Conservation (phyloP, 306 rosid genomes). For the Herpetospermum pedunculosum region DNA sequence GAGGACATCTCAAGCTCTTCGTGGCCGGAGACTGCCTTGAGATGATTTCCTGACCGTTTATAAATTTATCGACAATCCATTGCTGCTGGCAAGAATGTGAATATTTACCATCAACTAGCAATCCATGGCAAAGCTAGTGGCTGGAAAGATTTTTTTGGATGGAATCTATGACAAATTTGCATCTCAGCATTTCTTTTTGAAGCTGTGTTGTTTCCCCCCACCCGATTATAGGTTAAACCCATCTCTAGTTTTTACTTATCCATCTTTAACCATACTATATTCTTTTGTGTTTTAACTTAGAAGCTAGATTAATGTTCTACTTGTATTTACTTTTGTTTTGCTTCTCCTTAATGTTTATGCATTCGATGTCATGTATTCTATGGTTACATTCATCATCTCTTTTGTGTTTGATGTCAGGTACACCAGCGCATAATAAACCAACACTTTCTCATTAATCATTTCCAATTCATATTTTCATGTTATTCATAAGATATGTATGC, state of each 20-base stretch:
- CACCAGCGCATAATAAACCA: not conserved
- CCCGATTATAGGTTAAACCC: not conserved
- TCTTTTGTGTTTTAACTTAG: not conserved
- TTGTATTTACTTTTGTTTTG: not conserved
- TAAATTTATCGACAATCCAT: not conserved
- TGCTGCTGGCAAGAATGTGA: not conserved
- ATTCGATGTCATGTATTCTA: not conserved
- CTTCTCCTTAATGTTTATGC: not conserved
- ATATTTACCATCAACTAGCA: constrained; percentile 1
- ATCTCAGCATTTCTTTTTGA: constrained; percentile 7
- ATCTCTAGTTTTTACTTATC: not conserved
- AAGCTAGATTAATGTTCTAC: not conserved
- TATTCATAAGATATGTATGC: not conserved
- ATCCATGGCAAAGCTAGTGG: not conserved
- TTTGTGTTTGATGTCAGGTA: not conserved
- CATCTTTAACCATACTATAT: not conserved
- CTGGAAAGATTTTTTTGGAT: not conserved
- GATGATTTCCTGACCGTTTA: constrained; percentile 12
- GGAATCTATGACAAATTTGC: not conserved
- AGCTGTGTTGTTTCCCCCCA: not conserved
- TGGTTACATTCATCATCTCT: not conserved
- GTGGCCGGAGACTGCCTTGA: constrained; percentile 10
- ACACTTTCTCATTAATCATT: not conserved
- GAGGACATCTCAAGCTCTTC: constrained; percentile 7
- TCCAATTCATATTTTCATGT: not conserved